These are phyloP conservation scores for Moesziomyces antarcticus DNA, from an alignment of 1,284 basidiomycete species.

Conservation along the genomic window DNA sequence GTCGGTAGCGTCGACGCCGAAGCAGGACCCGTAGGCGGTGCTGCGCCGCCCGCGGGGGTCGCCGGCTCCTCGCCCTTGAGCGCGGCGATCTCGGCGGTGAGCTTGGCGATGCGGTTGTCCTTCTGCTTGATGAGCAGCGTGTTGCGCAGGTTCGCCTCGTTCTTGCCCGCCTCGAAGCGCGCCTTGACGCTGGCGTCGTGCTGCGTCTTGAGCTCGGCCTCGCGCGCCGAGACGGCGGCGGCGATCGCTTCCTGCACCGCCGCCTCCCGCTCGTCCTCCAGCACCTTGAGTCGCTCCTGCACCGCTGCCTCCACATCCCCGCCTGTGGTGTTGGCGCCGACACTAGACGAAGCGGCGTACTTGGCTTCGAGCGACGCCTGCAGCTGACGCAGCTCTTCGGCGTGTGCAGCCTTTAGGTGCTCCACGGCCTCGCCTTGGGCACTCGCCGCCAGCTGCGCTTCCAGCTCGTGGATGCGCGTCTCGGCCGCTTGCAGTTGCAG, in stretches of 20 bases:
- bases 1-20: constrained; percentile 13
- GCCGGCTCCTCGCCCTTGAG: constrained; percentile 54
- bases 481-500: constrained; percentile 46
- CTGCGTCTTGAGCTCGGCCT: constrained; percentile 55
- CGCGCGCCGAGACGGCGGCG: constrained; percentile 56
- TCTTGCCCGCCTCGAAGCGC: constrained; percentile 65
- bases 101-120: constrained; percentile 63
- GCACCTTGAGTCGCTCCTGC: constrained; percentile 40
- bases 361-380: constrained; percentile 34
- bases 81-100: constrained; percentile 60
- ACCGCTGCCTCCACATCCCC: constrained; percentile 42
- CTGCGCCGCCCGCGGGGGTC: neutral
- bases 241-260: constrained; percentile 44
- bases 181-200: constrained; percentile 57
- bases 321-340: neutral
- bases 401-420: constrained; percentile 42
- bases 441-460: constrained; percentile 34
- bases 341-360: constrained; percentile 11
- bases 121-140: constrained; percentile 64
- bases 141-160: constrained; percentile 65
- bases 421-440: constrained; percentile 22
- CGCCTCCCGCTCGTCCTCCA: constrained; percentile 46
- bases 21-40: constrained; percentile 8
- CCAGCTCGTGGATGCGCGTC: constrained; percentile 42
- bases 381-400: constrained; percentile 39